A percentile compares a stretch with the other conserved stretches of the same genome.
Evolutionary conservation across 1,139 yeast species (phyloP).

Genomic region (Magnusiomyces fungicola): DNA sequence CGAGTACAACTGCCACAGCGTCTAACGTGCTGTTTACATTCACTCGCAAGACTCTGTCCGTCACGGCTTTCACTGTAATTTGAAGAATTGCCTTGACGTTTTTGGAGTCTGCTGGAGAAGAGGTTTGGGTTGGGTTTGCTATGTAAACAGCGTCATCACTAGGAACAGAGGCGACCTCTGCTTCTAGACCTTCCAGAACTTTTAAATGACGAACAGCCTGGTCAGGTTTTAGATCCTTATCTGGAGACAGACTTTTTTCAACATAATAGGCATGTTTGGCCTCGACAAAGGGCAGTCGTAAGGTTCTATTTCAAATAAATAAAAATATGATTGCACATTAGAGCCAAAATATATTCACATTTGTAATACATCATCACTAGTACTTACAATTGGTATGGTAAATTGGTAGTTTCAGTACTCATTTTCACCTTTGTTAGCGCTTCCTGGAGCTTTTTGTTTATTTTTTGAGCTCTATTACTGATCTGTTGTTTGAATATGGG

Average conservation of each 20-base stretch:
- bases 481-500: too few relatives aligned
- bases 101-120: not conserved
- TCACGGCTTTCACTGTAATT: slow-evolving; percentile 35
- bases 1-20: slow-evolving; percentile 54
- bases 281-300: slow-evolving; percentile 54
- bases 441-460: too few relatives aligned
- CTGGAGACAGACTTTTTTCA: slow-evolving; percentile 52
- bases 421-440: too few relatives aligned
- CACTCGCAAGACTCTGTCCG: slow-evolving; percentile 60
- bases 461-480: too few relatives aligned
- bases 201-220: slow-evolving; percentile 25
- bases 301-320: not conserved
- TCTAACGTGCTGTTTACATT: slow-evolving; percentile 64
- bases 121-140: not conserved
- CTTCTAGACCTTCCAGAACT: slow-evolving; percentile 23
- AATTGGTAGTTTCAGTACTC: too few relatives aligned
- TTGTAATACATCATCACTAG: too few relatives aligned
- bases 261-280: slow-evolving; percentile 59
- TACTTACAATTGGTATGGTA: too few relatives aligned
- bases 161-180: slow-evolving; percentile 38
- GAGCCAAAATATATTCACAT: too few relatives aligned
- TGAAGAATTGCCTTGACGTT: not conserved
- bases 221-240: slow-evolving; percentile 64
- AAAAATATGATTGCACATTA: too few relatives aligned
- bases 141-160: too few relatives aligned